Percentiles rank a stretch among this genome's conserved stretches.
Conservation (phyloP, 139 green algal genomes). For the Parachlorella kessleri region DNA sequence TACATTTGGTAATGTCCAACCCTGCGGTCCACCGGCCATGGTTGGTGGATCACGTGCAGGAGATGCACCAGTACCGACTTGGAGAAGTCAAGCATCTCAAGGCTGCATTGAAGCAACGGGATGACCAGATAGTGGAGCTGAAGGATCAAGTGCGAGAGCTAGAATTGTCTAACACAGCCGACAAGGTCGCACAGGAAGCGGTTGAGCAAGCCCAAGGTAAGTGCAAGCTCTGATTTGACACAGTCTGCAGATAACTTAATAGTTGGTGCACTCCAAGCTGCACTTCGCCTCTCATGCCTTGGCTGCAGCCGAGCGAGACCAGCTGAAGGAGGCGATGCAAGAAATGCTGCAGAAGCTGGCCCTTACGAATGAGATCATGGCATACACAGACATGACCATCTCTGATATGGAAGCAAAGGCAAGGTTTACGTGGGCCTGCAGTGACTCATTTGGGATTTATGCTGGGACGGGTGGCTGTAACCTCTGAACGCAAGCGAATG, state of each 20-base stretch:
- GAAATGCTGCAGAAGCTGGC: slow-evolving; percentile 10
- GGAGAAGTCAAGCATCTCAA: slow-evolving; percentile 38
- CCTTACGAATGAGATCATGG: slow-evolving; percentile 5
- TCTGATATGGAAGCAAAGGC: not conserved
- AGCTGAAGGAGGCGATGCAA: slow-evolving; percentile 12
- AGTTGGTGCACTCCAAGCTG: too few species aligned
- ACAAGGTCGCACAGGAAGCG: slow-evolving; percentile 6
- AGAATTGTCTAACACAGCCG: slow-evolving; percentile 11
- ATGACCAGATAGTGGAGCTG: slow-evolving; percentile 11
- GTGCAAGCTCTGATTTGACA: too few species aligned
- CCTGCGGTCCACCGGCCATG: too few species aligned
- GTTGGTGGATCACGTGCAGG: too few species aligned
- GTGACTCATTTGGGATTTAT: too few species aligned
- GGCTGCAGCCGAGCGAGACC: slow-evolving; percentile 20
- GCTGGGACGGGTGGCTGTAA: too few species aligned
- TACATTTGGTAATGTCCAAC: too few species aligned
- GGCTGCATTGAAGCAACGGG: slow-evolving; percentile 29
- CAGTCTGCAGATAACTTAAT: too few species aligned
- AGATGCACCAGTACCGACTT: slow-evolving; percentile 1
- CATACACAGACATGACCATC: slow-evolving; percentile 1
- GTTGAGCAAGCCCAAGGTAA: slow-evolving; percentile 22
- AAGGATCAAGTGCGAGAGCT: slow-evolving; percentile 19
- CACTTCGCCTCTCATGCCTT: too few species aligned
- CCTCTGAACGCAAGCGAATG: too few species aligned
- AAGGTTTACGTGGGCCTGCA: too few species aligned